These are phyloP conservation scores for Penicillium daleae DNA, from an alignment of 495 filamentous ascomycete species.

Conservation along the genomic window DNA sequence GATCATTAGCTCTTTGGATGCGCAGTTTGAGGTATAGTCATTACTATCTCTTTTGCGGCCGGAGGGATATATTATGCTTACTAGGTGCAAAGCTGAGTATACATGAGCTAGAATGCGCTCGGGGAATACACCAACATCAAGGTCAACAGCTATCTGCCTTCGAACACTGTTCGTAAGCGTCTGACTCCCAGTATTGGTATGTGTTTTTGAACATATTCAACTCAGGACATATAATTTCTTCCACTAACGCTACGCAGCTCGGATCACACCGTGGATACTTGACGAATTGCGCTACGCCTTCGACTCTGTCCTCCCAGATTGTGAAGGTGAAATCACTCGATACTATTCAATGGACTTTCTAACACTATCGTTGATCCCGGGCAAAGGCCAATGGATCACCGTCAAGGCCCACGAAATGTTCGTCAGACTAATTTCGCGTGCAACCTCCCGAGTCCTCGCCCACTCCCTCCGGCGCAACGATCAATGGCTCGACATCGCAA, in stretches of 20 bases:
- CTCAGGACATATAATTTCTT: neutral
- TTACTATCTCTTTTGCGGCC: neutral
- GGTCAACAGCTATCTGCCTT: constrained; percentile 29
- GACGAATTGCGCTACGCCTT: constrained; percentile 37
- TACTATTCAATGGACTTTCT: neutral
- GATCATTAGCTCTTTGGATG: constrained; percentile 33
- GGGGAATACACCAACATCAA: constrained; percentile 39
- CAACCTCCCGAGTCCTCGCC: constrained; percentile 61
- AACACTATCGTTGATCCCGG: neutral
- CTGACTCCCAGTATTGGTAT: constrained; percentile 34
- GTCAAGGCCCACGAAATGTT: constrained; percentile 33
- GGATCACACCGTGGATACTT: constrained; percentile 33
- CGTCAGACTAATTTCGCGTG: constrained; percentile 52
- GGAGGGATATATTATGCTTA: neutral
- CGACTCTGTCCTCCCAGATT: constrained; percentile 27
- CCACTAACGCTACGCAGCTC: constrained; percentile 19
- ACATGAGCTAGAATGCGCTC: constrained; percentile 30
- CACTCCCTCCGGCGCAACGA: constrained; percentile 53
- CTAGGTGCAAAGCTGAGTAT: neutral
- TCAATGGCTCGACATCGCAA: constrained; percentile 57
- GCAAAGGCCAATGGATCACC: constrained; percentile 28
- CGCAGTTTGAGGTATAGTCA: constrained; percentile 32
- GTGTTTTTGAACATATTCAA: neutral
- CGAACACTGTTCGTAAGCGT: constrained; percentile 29
- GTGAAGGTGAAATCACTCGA: constrained; percentile 25